Evolutionary conservation across 2,329 filamentous ascomycete genomes (phyloP).

Genomic region (Microcyclospora tardicrescens): DNA sequence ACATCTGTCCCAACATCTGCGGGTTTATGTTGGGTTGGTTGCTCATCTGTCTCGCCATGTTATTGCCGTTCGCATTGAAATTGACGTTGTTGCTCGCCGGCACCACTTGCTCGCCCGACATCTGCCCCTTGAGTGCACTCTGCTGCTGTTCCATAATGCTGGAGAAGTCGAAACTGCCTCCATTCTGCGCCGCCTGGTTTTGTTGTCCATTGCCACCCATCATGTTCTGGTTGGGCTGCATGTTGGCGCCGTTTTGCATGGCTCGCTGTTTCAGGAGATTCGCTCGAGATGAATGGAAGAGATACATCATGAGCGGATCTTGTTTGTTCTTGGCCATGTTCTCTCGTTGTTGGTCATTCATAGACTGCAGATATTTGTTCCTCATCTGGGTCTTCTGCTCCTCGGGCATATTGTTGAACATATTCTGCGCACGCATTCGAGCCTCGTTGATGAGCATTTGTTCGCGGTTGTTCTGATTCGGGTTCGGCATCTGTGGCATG

Average conservation of each 20-base stretch:
- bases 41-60: slow-evolving; percentile 5
- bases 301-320: slow-evolving; percentile 14
- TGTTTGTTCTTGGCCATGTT: slow-evolving; percentile 3
- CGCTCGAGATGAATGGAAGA: slow-evolving; percentile 6
- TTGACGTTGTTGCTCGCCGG: slow-evolving; percentile 46
- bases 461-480: slow-evolving; percentile 5
- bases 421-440: slow-evolving; percentile 8
- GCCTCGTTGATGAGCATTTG: slow-evolving; percentile 9
- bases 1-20: slow-evolving; percentile 21
- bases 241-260: slow-evolving; percentile 6
- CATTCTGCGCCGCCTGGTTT: slow-evolving; percentile 27
- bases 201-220: slow-evolving; percentile 20
- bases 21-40: slow-evolving; percentile 20
- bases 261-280: slow-evolving; percentile 1
- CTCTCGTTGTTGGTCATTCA: slow-evolving; percentile 15
- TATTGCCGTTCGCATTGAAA: slow-evolving; percentile 7
- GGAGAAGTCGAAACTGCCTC: slow-evolving; percentile 33
- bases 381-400: slow-evolving; percentile 12
- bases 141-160: slow-evolving; percentile 48
- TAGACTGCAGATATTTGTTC: slow-evolving; percentile 8
- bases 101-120: slow-evolving; percentile 50
- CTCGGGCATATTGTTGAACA: slow-evolving; percentile 14
- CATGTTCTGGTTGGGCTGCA: slow-evolving; percentile 23
- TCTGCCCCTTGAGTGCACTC: slow-evolving; percentile 47
- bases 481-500: slow-evolving; percentile 6